Base-by-base conservation (phyloP, 176 grass and related monocot genomes). In the Bonia amplexicaulis region DNA sequence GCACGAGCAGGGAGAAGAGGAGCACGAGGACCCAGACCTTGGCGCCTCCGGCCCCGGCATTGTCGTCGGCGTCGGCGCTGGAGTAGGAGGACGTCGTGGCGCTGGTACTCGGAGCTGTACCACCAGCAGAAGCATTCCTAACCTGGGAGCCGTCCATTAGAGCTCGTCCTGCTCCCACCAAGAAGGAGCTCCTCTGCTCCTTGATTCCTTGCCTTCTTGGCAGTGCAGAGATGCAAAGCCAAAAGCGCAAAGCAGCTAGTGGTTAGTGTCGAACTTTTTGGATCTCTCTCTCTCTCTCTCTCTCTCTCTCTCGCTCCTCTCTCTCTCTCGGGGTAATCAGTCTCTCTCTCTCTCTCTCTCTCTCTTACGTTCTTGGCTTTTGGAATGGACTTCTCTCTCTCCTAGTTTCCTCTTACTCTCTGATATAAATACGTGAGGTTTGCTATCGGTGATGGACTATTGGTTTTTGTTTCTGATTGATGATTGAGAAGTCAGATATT, bases 11-110 rank as follows among this genome's bases (percentile, higher is more conserved):
- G 55, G 88, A 90, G 70, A 92, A 91, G 42, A 91, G 63, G 17
- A 94, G 80, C 1, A 94, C 90, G 41, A 95, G 80, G 25, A 83
- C 68, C 93, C 91, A 95, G 16, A 94, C 89, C 77, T 80, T 92
- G 19, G 90, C 85, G 54, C 92, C 92, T 22, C 79, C 86, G 48
- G 68, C 80, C 72, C 60, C 66, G 11, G 88, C 78, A 84, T 76
- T 87, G 35, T 74, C 75, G 62, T 87, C 79, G 15, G 16, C 78
- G 55, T 82, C 88, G 26, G 33, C 39, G 74, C 39, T 37, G 63
- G 83, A 17, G 83, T 81, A 88, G 65, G 71, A 40, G 17, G 68
- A 54, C 14, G 16, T 10, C 58, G 67, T 81, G 3, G 68, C 29
- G 20, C 77, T 79, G 0, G 90, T 81, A 76, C 71, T 78, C 17